Base-by-base conservation (phyloP, 805 yeast genomes). In the Teunomyces gatunensis region DNA sequence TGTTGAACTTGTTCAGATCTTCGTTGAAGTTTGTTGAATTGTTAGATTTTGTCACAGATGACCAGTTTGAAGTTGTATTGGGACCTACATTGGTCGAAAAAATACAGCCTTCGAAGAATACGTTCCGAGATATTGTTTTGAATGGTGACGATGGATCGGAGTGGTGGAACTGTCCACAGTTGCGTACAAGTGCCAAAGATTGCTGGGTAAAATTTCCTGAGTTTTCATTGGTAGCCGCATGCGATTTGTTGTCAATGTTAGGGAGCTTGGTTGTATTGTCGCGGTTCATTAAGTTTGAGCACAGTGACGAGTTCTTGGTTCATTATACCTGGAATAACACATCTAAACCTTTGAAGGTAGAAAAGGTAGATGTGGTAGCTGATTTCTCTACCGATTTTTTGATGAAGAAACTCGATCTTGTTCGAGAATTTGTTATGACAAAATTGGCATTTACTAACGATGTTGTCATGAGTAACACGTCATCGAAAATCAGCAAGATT, bases 11-110 rank as follows among this genome's bases (percentile, higher is more conserved):
- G 3, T 52, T 73, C 42, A 45, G 45, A 36, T 52, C 72, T 1
- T 56, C 71, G 0, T 50, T 61, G 28, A 68, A 66, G 7, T 54
- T 67, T 10, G 60, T 71, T 5, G 53, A 61, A 10, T 46, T 73
- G 18, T 47, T 77, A 13, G 75, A 73, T 43, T 44, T 75, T 6
- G 78, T 75, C 4, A 60, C 64, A 3, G 21, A 34, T 27, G 47
- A 36, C 3, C 41, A 11, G 18, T 25, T 21, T 28, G 41, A 17
- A 11, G 43, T 50, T 2, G 49, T 48, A 5, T 40, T 51, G 9
- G 57, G 59, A 6, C 53, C 54, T 25, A 39, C 39, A 47, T 13
- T 21, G 11, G 29, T 37, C 11, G 40, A 37, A 37, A 23, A 37
- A 5, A 20, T n/a, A 12, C 28, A 20, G 18, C n/a, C 28, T 27